A percentile compares a stretch with the other conserved stretches of the same genome.
These are phyloP conservation scores for Evernia prunastri DNA, from an alignment of 495 filamentous ascomycete genomes.

Conservation along the genomic window DNA sequence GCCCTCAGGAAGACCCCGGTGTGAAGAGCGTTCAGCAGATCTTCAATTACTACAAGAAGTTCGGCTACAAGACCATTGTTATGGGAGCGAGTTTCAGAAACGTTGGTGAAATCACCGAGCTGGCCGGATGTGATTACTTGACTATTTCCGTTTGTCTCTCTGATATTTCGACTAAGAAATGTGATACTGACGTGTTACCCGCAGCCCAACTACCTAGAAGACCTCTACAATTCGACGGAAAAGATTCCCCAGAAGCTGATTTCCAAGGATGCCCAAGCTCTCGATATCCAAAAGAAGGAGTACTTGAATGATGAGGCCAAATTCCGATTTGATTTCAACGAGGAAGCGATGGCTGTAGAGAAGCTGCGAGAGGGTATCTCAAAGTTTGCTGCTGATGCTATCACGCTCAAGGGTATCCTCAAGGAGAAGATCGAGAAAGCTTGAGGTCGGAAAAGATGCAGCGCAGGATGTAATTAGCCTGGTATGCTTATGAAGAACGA, in stretches of 20 bases:
- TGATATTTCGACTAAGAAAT: not conserved
- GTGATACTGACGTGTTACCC: slow-evolving; percentile 11
- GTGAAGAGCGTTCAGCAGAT: slow-evolving; percentile 92
- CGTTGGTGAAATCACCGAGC: slow-evolving; percentile 91
- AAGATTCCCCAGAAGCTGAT: slow-evolving; percentile 91
- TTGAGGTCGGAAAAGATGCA: slow-evolving; percentile 11
- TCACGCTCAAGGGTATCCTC: slow-evolving; percentile 87
- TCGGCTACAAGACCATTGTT: slow-evolving; percentile 95
- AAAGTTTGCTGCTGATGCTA: slow-evolving; percentile 94
- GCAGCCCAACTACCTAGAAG: slow-evolving; percentile 87
- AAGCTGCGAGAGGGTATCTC: slow-evolving; percentile 98
- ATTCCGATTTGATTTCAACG: slow-evolving; percentile 99
- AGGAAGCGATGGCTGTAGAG: slow-evolving; percentile 97
- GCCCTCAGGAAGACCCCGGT: slow-evolving; percentile 84
- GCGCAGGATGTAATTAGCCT: slow-evolving; percentile 15
- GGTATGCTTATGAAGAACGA: slow-evolving; percentile 13
- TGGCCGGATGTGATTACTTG: slow-evolving; percentile 96
- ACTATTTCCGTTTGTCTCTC: slow-evolving; percentile 69
- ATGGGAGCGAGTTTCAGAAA: slow-evolving; percentile 99
- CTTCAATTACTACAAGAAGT: slow-evolving; percentile 99
- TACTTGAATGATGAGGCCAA: slow-evolving; percentile 84
- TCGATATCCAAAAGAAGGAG: slow-evolving; percentile 77
- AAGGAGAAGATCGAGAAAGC: slow-evolving; percentile 66
- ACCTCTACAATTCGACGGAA: slow-evolving; percentile 73
- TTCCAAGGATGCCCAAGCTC: slow-evolving; percentile 51